A percentile compares a stretch with the other conserved stretches of the same genome.
These are phyloP conservation scores for Penicillium diatomitis DNA, from an alignment of 495 filamentous ascomycete genomes.

Conservation along the genomic window DNA sequence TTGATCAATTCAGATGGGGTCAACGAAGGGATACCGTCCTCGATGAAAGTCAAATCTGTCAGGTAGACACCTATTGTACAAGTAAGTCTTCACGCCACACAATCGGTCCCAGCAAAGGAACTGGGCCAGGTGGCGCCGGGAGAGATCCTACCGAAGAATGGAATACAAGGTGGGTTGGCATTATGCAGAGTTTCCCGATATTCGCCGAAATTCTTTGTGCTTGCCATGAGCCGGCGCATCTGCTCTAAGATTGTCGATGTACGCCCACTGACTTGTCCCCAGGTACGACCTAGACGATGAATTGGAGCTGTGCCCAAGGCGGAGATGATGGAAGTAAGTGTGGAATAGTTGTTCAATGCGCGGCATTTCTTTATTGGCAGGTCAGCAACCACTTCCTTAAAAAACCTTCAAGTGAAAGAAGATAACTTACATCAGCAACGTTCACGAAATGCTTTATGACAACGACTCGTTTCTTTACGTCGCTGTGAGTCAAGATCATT, in stretches of 20 bases:
- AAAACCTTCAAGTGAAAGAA: neutral
- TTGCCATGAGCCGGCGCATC: conserved; percentile 92
- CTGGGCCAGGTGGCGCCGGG: no score
- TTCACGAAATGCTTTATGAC: conserved; percentile 98
- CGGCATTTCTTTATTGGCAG: conserved; percentile 70
- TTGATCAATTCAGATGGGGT: conserved; percentile 96
- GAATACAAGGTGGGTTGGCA: conserved; percentile 93
- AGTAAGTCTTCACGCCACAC: conserved; percentile 3
- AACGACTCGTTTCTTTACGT: conserved; percentile 89
- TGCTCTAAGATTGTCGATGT: conserved; percentile 71
- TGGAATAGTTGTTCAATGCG: conserved; percentile 89
- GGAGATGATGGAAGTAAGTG: conserved; percentile 96
- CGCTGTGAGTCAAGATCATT: conserved; percentile 90
- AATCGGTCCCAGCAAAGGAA: no score
- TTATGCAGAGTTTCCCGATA: conserved; percentile 88
- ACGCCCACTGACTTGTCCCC: conserved; percentile 81
- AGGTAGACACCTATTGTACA: conserved; percentile 72
- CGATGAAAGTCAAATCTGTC: conserved; percentile 96
- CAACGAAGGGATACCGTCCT: conserved; percentile 92
- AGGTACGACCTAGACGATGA: conserved; percentile 87
- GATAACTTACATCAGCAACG: conserved; percentile 68
- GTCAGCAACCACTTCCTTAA: conserved; percentile 1
- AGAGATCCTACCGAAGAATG: conserved; percentile 77
- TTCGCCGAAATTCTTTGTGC: conserved; percentile 96
- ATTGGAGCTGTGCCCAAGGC: conserved; percentile 91